Evolutionary conservation across 306 rosid genomes (phyloP), one percentile per base, ranked within the genome.

Genomic region (Trichosanthes cucumerina): DNA sequence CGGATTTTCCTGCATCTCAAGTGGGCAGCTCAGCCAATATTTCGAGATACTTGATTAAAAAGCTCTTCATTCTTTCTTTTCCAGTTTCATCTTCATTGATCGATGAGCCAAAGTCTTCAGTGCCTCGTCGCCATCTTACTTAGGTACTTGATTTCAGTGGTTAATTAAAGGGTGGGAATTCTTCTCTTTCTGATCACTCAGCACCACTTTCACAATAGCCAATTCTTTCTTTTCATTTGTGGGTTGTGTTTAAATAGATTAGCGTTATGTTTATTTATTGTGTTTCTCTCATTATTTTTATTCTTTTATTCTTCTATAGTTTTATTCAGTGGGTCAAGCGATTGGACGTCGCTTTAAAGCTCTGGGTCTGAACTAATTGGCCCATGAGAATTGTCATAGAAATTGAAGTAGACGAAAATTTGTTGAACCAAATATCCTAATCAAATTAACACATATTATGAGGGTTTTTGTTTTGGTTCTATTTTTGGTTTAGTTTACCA

Each of bases 21-120:
- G 82, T 95, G 98, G 98, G 77, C 87, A 69, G 87, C 92, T 6
- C 97, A 89, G 78, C 90, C 82, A 64, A 90, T 78, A 68, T 79
- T 53, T 26, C 80, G 93, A 62, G 92, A 90, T 34, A 44, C 83
- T 78, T 84, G 78, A 63, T 8, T 3, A 5, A 26, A 43, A 71
- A 15, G 3, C 77, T 72, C n/a, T 23, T 72, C 77, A 11, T 66
- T 11, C 28, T 6, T 66, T 65, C 16, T 3, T 66, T 66, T 15
- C 53, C 53, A 47, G 53, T 47, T 47, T 47, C 19, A 15, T 15
- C 53, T 10, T 50, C 56, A 54, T 19, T 21, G 24, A 65, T 18
- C 28, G 49, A 33, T 33, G 44, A 33, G 9, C 70, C 14, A 1
- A n/a, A 43, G 21, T 34, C 53, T 69, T 53, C 71, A 34, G 71